Conservation (phyloP, 2,329 filamentous ascomycete species). For the Lecanicillium sp. region DNA sequence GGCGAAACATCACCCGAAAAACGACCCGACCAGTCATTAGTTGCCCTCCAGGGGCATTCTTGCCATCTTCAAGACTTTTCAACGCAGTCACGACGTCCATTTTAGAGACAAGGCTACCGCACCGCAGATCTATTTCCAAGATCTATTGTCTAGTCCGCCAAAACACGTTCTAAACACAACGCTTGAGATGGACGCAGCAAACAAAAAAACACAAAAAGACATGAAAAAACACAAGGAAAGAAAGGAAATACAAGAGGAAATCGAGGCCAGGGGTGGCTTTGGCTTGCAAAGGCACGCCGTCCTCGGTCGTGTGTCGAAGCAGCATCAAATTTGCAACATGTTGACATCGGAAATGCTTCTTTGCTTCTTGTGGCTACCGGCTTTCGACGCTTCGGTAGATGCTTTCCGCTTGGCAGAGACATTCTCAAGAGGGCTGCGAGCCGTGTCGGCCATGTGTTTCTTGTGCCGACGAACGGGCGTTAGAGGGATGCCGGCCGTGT, state of each 20-base stretch:
- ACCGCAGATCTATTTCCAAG: no score
- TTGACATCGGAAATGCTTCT: constrained; percentile 51
- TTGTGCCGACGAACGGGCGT: constrained; percentile 57
- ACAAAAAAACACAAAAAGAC: neutral
- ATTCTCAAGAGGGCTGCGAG: constrained; percentile 41
- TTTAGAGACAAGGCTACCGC: no score
- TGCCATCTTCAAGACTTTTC: no score
- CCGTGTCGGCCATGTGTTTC: constrained; percentile 32
- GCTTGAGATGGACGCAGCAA: neutral
- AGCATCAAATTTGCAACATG: constrained; percentile 33
- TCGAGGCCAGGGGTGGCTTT: constrained; percentile 35
- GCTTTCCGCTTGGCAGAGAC: constrained; percentile 48
- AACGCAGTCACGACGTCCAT: no score
- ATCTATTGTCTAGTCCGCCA: no score
- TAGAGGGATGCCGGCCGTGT: constrained; percentile 58
- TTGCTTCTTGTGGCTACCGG: constrained; percentile 44
- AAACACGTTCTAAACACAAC: no score
- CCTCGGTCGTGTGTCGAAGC: constrained; percentile 32
- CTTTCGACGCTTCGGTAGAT: constrained; percentile 28
- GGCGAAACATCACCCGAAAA: no score
- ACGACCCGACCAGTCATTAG: no score
- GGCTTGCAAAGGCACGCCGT: constrained; percentile 29
- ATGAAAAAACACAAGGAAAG: neutral
- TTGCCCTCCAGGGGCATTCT: no score
- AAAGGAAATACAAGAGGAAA: neutral